A percentile compares a stretch with the other conserved stretches of the same genome.
These are phyloP conservation scores for Emericellopsis atlantica DNA, from an alignment of 2,329 filamentous ascomycete genomes.

Conservation along the genomic window DNA sequence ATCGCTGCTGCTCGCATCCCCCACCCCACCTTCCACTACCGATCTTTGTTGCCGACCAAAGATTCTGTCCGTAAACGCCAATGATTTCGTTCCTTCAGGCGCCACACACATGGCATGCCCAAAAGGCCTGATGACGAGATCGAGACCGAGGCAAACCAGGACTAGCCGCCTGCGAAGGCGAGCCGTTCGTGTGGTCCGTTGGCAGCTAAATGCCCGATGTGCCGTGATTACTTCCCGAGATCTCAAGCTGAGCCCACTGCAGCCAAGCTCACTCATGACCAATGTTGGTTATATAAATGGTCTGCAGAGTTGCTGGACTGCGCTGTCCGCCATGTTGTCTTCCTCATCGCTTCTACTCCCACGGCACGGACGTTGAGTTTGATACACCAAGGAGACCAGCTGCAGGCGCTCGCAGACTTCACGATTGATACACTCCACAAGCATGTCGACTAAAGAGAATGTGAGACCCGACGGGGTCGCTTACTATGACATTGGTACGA, in stretches of 20 bases:
- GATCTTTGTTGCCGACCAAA: conserved; percentile 6
- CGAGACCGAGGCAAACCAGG: neutral
- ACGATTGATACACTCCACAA: neutral
- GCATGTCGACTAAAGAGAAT: neutral
- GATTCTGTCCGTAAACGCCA: neutral
- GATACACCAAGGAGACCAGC: no score
- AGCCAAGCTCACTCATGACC: neutral
- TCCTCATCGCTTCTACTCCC: no score
- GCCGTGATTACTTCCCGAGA: conserved; percentile 1
- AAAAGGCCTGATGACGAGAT: neutral
- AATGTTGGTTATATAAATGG: no score
- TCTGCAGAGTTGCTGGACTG: no score
- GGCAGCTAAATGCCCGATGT: neutral
- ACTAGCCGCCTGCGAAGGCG: no score
- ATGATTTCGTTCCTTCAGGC: neutral
- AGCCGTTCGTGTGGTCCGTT: neutral
- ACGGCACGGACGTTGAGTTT: no score
- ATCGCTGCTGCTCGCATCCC: neutral
- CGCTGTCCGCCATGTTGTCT: no score
- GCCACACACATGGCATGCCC: neutral
- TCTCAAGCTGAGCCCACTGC: neutral
- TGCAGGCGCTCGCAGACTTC: no score
- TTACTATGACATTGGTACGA: conserved; percentile 2
- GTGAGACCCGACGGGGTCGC: neutral
- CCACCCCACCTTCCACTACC: conserved; percentile 9